Conservation (phyloP, 2,329 filamentous ascomycete species). For the Orbilia javanica region DNA sequence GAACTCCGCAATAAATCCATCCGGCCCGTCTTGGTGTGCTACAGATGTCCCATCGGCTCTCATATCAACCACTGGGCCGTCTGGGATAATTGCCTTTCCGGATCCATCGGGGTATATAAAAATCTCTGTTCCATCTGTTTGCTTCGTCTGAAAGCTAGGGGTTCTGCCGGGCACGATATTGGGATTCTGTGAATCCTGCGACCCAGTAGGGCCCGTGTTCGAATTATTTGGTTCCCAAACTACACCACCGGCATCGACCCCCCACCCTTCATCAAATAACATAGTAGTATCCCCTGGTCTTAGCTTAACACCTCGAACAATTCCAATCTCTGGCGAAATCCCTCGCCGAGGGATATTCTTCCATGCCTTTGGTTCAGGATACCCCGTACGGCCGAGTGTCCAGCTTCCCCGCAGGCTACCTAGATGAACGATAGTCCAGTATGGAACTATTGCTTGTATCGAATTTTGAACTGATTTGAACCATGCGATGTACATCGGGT, state of each 20-base stretch:
- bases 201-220: not conserved
- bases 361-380: constrained; percentile 10
- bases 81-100: not conserved
- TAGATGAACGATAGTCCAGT: constrained; percentile 1
- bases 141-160: not conserved
- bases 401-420: not conserved
- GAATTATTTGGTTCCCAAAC: not conserved
- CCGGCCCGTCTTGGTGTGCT: not conserved
- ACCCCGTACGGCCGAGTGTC: not conserved
- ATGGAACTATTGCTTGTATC: not conserved
- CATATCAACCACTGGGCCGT: not conserved
- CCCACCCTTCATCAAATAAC: constrained; percentile 27
- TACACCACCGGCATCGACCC: constrained; percentile 2
- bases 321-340: not conserved
- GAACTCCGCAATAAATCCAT: constrained; percentile 12
- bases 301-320: not conserved
- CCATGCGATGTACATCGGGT: constrained; percentile 10
- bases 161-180: not conserved
- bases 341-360: constrained; percentile 10
- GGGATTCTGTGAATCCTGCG: not conserved
- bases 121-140: constrained; percentile 6
- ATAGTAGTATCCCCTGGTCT: not conserved
- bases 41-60: constrained; percentile 15
- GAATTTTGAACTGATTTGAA: not conserved
- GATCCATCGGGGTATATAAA: constrained; percentile 18